phyloP scores from a whole-genome alignment of 192 early-diverging fungal species.

The Coemansia sp. region DNA sequence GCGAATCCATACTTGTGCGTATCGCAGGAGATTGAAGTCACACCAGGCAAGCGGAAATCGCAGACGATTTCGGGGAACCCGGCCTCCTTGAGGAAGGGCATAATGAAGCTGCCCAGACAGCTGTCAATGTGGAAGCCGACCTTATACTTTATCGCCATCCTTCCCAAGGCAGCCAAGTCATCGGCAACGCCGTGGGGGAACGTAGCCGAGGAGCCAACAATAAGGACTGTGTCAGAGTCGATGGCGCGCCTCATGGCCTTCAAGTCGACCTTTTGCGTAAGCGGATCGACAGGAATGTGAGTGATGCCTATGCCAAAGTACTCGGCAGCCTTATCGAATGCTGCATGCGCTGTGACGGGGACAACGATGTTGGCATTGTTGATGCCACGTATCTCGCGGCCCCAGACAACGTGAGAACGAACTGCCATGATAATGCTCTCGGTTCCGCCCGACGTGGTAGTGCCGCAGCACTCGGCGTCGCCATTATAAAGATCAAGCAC shows the following conservation, averaged over 20 bases:
- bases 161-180: conserved; percentile 77
- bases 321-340: conserved; percentile 91
- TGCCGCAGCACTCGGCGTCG: conserved; percentile 69
- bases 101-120: conserved; percentile 93
- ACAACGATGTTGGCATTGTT: conserved; percentile 90
- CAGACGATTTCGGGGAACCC: conserved; percentile 79
- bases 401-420: conserved; percentile 91
- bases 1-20: conserved; percentile 99
- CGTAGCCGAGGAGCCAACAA: conserved; percentile 89
- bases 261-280: conserved; percentile 75
- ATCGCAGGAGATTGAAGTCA: conserved; percentile 95
- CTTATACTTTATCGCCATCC: conserved; percentile 75
- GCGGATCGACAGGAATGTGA: conserved; percentile 78
- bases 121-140: conserved; percentile 94
- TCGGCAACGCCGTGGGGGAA: conserved; percentile 95
- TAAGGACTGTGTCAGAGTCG: conserved; percentile 87
- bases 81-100: conserved; percentile 91
- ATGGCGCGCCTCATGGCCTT: conserved; percentile 76
- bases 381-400: conserved; percentile 72
- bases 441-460: conserved; percentile 91
- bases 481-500: conserved; percentile 86
- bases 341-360: conserved; percentile 91
- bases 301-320: conserved; percentile 91
- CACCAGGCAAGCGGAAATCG: conserved; percentile 89
- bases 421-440: conserved; percentile 95